Conservation (phyloP, 768 basidiomycete genomes). For the Naganishia vishniacii region DNA sequence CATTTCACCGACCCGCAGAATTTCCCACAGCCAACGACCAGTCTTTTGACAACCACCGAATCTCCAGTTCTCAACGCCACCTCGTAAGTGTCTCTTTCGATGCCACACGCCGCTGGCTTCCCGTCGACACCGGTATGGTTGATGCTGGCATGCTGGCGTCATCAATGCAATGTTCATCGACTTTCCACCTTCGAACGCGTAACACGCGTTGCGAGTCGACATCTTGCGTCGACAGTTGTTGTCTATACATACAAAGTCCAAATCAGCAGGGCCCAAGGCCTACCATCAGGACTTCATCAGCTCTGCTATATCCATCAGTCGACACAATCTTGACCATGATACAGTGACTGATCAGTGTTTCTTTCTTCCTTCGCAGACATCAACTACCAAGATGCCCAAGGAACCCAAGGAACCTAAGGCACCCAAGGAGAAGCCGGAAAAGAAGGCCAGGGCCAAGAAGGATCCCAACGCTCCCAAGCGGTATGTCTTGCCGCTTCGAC, state of each 20-base stretch:
- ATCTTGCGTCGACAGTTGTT: too few relatives aligned
- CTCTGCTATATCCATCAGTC: neutral
- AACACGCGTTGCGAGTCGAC: conserved; percentile 2
- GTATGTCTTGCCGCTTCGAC: conserved; percentile 28
- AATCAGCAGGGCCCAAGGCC: too few relatives aligned
- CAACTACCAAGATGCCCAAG: conserved; percentile 18
- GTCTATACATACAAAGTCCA: too few relatives aligned
- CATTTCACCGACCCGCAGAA: too few relatives aligned
- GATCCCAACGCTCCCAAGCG: conserved; percentile 79
- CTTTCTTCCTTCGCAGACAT: neutral
- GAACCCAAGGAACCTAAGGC: conserved; percentile 31
- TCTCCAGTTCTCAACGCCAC: too few relatives aligned
- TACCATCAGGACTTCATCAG: too few relatives aligned
- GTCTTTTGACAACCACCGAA: neutral
- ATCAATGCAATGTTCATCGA: conserved; percentile 16
- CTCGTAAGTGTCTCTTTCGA: neutral
- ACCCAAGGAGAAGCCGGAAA: conserved; percentile 35
- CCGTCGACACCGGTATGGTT: neutral
- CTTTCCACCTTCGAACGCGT: conserved; percentile 11
- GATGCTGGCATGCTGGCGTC: conserved; percentile 11
- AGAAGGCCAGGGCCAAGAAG: conserved; percentile 52
- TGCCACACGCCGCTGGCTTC: neutral
- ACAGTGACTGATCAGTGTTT: neutral
- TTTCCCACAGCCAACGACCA: neutral
- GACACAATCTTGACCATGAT: neutral